Evolutionary conservation across 139 green algal genomes (phyloP).

Genomic region (Mychonastes homosphaera): DNA sequence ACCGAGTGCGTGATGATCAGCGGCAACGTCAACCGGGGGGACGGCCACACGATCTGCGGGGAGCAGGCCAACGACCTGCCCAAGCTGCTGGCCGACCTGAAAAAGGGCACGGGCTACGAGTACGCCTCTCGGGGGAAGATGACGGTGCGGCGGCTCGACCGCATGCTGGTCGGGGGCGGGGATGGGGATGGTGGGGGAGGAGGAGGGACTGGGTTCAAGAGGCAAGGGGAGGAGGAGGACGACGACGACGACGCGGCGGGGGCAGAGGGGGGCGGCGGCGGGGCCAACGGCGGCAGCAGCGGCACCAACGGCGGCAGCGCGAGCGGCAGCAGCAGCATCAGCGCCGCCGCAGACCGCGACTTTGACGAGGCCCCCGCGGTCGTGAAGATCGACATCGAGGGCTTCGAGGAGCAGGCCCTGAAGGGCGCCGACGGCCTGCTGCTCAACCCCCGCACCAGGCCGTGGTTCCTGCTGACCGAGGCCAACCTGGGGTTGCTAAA

Average conservation of each 20-base stretch:
- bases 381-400: slow-evolving; percentile 27
- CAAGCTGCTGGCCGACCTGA: neutral
- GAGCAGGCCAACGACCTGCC: neutral
- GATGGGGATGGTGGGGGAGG: neutral
- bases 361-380: slow-evolving; percentile 3
- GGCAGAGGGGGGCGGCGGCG: neutral
- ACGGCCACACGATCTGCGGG: slow-evolving; percentile 17
- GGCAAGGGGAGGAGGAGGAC: neutral
- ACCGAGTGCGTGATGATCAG: slow-evolving; percentile 12
- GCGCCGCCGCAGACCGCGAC: neutral
- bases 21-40: slow-evolving; percentile 15
- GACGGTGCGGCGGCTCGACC: too few species aligned
- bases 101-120: neutral
- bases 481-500: too few species aligned
- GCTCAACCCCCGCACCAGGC: too few species aligned
- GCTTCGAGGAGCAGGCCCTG: slow-evolving; percentile 19
- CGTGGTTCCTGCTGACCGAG: too few species aligned
- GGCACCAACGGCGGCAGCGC: neutral
- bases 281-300: neutral
- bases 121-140: too few species aligned
- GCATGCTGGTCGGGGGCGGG: too few species aligned
- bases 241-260: neutral
- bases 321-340: neutral
- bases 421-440: slow-evolving; percentile 12
- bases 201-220: neutral